These are phyloP conservation scores for Epichloe gansuensis DNA, from an alignment of 2,329 filamentous ascomycete genomes.

Conservation along the genomic window DNA sequence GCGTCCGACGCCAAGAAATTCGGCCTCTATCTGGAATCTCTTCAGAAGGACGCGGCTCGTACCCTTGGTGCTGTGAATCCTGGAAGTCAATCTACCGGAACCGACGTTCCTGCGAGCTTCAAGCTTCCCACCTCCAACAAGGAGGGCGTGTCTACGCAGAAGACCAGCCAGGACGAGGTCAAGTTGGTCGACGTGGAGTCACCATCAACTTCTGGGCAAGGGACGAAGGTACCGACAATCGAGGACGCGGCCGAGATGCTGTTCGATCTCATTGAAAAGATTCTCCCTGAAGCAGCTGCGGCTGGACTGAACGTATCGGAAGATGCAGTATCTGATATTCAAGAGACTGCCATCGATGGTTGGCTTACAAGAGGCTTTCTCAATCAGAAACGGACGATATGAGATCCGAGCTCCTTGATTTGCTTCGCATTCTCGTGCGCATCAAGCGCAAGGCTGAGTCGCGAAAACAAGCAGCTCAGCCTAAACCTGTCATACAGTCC, in stretches of 20 bases:
- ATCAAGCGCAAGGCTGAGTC: constrained; percentile 12
- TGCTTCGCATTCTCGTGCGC: constrained; percentile 12
- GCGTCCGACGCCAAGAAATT: constrained; percentile 8
- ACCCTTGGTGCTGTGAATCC: not conserved
- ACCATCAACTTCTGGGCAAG: not conserved
- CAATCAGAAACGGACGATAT: constrained; percentile 11
- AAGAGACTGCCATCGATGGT: constrained; percentile 14
- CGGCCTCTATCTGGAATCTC: constrained; percentile 6
- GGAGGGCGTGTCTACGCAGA: not conserved
- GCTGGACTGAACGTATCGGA: constrained; percentile 5
- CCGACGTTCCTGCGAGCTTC: not conserved
- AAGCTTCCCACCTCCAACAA: not conserved
- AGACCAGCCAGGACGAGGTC: not conserved
- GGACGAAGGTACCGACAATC: not conserved
- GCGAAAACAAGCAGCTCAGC: constrained; percentile 5
- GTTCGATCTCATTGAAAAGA: constrained; percentile 6
- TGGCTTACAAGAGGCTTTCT: constrained; percentile 16
- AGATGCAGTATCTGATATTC: constrained; percentile 11
- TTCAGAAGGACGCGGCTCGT: constrained; percentile 6
- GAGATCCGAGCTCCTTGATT: constrained; percentile 9
- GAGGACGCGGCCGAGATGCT: constrained; percentile 10
- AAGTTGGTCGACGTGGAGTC: constrained; percentile 5
- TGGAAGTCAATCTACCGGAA: not conserved
- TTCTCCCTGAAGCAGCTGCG: constrained; percentile 9
- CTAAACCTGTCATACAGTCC: not conserved